Base-by-base conservation (phyloP, 2,329 filamentous ascomycete species). In the Aspergillus niger region DNA sequence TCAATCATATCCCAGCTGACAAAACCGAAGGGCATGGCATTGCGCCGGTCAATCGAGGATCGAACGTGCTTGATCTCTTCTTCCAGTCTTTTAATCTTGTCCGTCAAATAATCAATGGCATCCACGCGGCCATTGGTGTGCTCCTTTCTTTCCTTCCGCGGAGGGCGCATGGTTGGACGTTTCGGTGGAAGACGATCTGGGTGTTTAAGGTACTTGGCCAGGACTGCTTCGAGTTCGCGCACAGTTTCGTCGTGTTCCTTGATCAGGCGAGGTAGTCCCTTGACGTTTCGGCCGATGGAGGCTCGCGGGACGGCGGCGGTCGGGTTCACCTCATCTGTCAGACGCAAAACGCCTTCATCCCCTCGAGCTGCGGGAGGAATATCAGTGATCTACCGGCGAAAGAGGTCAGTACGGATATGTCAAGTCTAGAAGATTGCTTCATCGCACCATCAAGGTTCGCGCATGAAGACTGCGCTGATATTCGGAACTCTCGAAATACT, bases 21-120 rank as follows among this genome's bases (percentile, higher is more conserved):
- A 73, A 99, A 99, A 0, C 95, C 95, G 72, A 93, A 99, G 0
- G 91, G 84, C 84, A 96, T 90, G 15, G 93, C 89, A 72, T 94
- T 91, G 53, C 93, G 88, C 74, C 89, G 92, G 76, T 98, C 94
- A 7, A 99, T 88, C 1, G 87, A 88, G 41, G 87, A 84, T 11
- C 95, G 87, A 1, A 93, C 90, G 64, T 95, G 87, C 71, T 90
- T 91, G 76, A 99, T 92, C 72, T 96, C 86, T 10, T 87, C 76
- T 74, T 98, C 94, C 38, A 99, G 83, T 51, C 89, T 84, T 67
- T 88, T 87, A 71, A 99, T 97, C 17, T 93, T 88, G 56, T 89
- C 85, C 0, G 92, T 96, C 57, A 96, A 82, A 70, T 97, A 98
- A 64, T 97, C 91, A 70, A 99, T 98, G 17, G 95, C 92, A 72